These are phyloP conservation scores for Cercospora berteroae DNA, from an alignment of 2,329 filamentous ascomycete genomes.

Conservation along the genomic window DNA sequence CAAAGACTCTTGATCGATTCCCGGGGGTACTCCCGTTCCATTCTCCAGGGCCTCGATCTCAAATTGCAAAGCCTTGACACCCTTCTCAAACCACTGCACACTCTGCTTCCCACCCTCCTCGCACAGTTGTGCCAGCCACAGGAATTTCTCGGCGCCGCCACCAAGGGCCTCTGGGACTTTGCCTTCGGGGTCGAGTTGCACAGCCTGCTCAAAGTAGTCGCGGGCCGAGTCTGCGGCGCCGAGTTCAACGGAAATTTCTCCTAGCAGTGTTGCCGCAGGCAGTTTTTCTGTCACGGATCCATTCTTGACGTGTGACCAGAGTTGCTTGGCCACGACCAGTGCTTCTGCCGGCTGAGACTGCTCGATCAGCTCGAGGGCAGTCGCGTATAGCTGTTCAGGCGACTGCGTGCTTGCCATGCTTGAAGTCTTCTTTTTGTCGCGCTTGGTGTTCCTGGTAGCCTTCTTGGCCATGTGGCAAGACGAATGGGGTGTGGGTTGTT, in stretches of 20 bases:
- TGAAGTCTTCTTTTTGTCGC: not conserved
- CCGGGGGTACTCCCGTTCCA: conserved; percentile 36
- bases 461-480: conserved; percentile 9
- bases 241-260: conserved; percentile 76
- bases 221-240: conserved; percentile 77
- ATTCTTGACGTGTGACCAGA: conserved; percentile 50
- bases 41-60: conserved; percentile 65
- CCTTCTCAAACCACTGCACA: conserved; percentile 62
- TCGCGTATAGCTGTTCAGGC: conserved; percentile 55
- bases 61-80: conserved; percentile 68
- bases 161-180: conserved; percentile 66
- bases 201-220: conserved; percentile 69
- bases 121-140: conserved; percentile 89
- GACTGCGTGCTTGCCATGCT: conserved; percentile 45
- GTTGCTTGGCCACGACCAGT: conserved; percentile 54
- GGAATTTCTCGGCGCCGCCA: conserved; percentile 87
- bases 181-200: conserved; percentile 74
- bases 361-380: conserved; percentile 57
- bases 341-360: conserved; percentile 59
- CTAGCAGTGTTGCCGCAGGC: conserved; percentile 70
- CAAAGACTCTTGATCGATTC: conserved; percentile 35
- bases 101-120: conserved; percentile 61
- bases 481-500: not conserved
- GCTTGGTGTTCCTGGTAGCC: conserved; percentile 42
- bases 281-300: conserved; percentile 46